A percentile compares a stretch with the other conserved stretches of the same genome.
Conservation (phyloP, 2,329 filamentous ascomycete genomes). For the Aspergillus sp. region DNA sequence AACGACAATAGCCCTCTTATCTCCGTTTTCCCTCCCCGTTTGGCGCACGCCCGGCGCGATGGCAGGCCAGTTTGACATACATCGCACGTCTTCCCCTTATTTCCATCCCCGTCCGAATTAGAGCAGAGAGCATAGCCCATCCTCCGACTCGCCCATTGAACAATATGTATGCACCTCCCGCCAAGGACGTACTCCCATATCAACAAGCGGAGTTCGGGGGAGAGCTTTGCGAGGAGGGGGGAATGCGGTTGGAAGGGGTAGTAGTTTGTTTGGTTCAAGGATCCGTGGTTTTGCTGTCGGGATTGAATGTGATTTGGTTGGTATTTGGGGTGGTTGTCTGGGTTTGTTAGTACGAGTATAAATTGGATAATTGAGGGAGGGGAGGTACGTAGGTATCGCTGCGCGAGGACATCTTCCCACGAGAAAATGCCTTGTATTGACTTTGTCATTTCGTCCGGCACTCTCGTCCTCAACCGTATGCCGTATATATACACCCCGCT, state of each 20-base stretch:
- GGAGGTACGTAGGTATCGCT: conserved; percentile 33
- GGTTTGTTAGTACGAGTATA: conserved; percentile 1
- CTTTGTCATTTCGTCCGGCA: conserved; percentile 21
- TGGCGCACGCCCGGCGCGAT: conserved; percentile 11
- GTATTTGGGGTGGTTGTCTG: conserved; percentile 24
- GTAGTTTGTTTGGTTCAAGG: conserved; percentile 7
- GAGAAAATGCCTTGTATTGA: conserved; percentile 33
- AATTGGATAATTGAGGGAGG: not conserved
- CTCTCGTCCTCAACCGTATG: no score
- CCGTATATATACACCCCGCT: no score
- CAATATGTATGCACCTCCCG: conserved; percentile 27
- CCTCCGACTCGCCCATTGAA: conserved; percentile 25
- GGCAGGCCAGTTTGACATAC: conserved; percentile 27
- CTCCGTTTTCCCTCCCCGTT: not conserved
- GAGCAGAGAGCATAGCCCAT: conserved; percentile 29
- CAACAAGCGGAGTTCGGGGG: conserved; percentile 30
- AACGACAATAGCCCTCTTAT: conserved; percentile 12
- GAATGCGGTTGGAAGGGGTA: conserved; percentile 19
- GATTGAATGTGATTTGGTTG: conserved; percentile 10
- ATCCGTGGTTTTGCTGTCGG: not conserved
- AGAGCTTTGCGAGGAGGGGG: conserved; percentile 25
- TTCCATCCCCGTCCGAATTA: conserved; percentile 5
- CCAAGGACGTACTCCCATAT: conserved; percentile 32
- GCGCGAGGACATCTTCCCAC: conserved; percentile 35
- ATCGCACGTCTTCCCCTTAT: conserved; percentile 16